phyloP scores from a whole-genome alignment of 2,329 filamentous ascomycete species.

The Sporothrix globosa region DNA sequence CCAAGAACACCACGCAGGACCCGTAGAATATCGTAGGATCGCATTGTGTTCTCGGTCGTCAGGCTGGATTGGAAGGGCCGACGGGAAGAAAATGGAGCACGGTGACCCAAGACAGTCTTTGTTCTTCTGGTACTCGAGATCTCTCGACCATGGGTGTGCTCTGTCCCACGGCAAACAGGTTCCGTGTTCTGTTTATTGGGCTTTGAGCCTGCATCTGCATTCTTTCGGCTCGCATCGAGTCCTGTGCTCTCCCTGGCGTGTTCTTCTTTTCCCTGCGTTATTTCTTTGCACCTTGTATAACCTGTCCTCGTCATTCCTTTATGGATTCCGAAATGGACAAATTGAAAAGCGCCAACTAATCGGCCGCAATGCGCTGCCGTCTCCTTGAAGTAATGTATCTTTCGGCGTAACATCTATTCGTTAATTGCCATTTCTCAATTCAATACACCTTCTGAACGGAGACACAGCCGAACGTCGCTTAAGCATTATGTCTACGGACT shows the following conservation, averaged over 20 bases:
- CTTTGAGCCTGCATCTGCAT: background rate
- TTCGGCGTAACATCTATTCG: background rate
- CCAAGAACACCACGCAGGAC: background rate
- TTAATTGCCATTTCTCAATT: background rate
- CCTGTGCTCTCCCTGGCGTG: background rate
- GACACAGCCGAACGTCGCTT: background rate
- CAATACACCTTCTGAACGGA: background rate
- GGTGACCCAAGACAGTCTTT: background rate
- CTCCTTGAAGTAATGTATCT: background rate
- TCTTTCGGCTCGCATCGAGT: conserved; percentile 12
- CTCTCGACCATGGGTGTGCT: background rate
- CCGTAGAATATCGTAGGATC: background rate
- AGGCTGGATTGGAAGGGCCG: background rate
- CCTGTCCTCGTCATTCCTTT: background rate
- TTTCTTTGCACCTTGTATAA: background rate
- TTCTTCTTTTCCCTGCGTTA: background rate
- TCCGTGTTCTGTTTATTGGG: background rate
- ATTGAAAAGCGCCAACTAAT: background rate
- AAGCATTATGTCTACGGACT: conserved; percentile 12
- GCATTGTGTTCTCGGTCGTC: conserved; percentile 11
- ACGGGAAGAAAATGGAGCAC: background rate
- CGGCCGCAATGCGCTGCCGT: background rate
- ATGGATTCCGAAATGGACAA: background rate
- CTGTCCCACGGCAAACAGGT: background rate
- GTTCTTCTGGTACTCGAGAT: background rate